Conservation (phyloP, 768 basidiomycete species). For the Erythrobasidium yunnanense region DNA sequence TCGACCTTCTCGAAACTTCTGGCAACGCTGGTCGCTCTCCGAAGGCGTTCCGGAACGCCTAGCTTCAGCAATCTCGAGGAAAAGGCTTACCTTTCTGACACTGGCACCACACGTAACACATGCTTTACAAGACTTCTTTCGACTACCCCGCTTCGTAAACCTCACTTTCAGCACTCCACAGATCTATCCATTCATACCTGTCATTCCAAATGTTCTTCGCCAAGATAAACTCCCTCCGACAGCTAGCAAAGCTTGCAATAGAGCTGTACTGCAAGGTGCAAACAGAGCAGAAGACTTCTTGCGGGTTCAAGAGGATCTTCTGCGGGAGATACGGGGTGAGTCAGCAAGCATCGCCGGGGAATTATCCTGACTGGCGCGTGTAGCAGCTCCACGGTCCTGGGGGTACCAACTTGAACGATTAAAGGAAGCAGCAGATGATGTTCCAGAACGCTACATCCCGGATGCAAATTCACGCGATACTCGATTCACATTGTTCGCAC, state of each 20-base stretch:
- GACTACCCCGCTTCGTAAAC: background rate
- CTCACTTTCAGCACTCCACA: background rate
- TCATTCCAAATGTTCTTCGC: background rate
- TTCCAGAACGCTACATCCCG: background rate
- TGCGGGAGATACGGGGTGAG: background rate
- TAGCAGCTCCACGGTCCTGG: no score
- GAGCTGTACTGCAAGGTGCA: background rate
- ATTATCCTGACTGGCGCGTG: background rate
- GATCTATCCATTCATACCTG: background rate
- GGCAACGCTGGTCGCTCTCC: background rate
- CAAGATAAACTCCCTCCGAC: background rate
- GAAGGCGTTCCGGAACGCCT: background rate
- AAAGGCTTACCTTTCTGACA: no score
- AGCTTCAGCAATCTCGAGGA: background rate
- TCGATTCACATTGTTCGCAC: background rate
- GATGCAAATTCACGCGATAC: background rate
- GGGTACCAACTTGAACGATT: background rate
- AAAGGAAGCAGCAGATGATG: background rate
- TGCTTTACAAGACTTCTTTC: background rate
- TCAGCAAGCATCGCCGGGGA: background rate
- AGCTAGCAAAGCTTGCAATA: background rate
- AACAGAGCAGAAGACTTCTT: background rate
- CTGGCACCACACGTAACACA: background rate
- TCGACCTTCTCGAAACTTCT: background rate
- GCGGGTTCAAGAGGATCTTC: background rate